Percentiles rank a stretch among this genome's conserved stretches.
Conservation (phyloP, 768 basidiomycete species). For the Rossbeevera mucosa region DNA sequence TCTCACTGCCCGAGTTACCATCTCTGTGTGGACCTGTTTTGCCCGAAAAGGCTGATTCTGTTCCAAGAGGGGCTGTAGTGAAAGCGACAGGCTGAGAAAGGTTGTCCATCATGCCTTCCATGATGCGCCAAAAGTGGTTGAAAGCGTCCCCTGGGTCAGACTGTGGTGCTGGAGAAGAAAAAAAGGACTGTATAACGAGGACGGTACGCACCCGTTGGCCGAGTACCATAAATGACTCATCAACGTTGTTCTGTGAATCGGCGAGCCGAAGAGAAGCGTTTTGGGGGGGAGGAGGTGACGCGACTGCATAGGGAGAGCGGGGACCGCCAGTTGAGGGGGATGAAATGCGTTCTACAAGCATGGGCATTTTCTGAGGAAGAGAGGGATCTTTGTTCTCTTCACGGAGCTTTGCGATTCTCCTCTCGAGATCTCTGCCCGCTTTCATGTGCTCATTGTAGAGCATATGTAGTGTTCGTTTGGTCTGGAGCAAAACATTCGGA, state of each 20-base stretch:
- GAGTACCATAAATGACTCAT: conserved; percentile 86
- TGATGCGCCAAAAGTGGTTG: conserved; percentile 85
- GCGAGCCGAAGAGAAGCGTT: conserved; percentile 32
- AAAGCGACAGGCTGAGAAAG: conserved; percentile 79
- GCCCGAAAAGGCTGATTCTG: conserved; percentile 26
- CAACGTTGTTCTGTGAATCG: conserved; percentile 62
- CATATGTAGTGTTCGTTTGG: conserved; percentile 72
- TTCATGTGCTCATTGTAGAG: conserved; percentile 72
- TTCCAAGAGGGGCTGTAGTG: conserved; percentile 69
- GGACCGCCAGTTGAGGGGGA: conserved; percentile 13
- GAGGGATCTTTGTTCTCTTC: conserved; percentile 76
- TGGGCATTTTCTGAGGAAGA: conserved; percentile 55
- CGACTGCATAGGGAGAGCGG: conserved; percentile 28
- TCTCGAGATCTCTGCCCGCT: conserved; percentile 64
- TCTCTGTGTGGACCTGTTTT: conserved; percentile 39
- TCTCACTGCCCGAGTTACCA: conserved; percentile 57
- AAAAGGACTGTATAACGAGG: no score
- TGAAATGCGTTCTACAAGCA: conserved; percentile 22
- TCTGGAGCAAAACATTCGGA: conserved; percentile 37
- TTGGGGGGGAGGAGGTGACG: conserved; percentile 46
- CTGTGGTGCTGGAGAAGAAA: conserved; percentile 36
- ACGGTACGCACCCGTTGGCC: conserved; percentile 59
- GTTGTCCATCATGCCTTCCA: conserved; percentile 83
- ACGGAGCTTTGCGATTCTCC: conserved; percentile 64
- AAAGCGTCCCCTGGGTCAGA: conserved; percentile 83